phyloP scores from a whole-genome alignment of 2,329 filamentous ascomycete genomes.

The Plectosphaerella plurivora region DNA sequence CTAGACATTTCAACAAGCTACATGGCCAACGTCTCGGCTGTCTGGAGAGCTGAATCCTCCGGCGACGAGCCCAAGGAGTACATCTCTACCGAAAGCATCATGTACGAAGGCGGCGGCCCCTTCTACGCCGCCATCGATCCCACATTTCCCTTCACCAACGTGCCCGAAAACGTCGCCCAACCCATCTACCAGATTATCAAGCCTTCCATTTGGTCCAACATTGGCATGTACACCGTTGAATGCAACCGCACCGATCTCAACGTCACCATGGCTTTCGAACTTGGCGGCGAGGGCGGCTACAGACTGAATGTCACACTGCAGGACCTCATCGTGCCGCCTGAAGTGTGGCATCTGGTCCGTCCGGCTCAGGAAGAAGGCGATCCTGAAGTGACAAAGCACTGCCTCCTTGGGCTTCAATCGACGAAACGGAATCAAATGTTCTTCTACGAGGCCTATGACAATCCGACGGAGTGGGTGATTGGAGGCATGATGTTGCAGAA shows the following conservation, averaged over 20 bases:
- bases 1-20: background rate
- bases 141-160: slow-evolving; percentile 5
- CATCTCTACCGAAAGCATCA: background rate
- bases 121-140: background rate
- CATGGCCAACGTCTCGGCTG: slow-evolving; percentile 3
- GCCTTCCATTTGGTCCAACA: slow-evolving; percentile 14
- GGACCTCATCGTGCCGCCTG: slow-evolving; percentile 21
- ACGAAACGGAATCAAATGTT: background rate
- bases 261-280: slow-evolving; percentile 16
- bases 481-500: slow-evolving; percentile 21
- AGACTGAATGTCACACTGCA: slow-evolving; percentile 16
- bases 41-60: background rate
- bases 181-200: slow-evolving; percentile 21
- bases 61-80: background rate
- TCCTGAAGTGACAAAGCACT: background rate
- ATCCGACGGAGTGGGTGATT: slow-evolving; percentile 11
- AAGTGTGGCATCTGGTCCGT: background rate
- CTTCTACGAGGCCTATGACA: background rate
- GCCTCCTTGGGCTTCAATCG: background rate
- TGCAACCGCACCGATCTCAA: slow-evolving; percentile 15
- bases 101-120: background rate
- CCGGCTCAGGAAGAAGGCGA: background rate
- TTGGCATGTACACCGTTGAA: slow-evolving; percentile 13
- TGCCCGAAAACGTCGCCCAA: slow-evolving; percentile 16
- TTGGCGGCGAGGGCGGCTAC: slow-evolving; percentile 20